Conservation (phyloP, 352 stramenopile genomes). For the Thalassiosira hispida region DNA sequence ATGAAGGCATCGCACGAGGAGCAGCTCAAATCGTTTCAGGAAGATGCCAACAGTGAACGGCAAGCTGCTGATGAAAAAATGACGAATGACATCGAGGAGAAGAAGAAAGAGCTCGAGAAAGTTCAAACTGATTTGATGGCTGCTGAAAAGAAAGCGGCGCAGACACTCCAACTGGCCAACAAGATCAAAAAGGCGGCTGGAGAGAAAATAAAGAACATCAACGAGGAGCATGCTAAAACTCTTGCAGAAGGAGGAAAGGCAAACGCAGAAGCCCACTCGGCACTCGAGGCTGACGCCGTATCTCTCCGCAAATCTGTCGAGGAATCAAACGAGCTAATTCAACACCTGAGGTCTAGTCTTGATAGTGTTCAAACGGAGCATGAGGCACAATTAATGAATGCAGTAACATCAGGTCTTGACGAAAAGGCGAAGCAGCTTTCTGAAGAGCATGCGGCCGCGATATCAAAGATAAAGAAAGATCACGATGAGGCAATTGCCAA, state of each 20-base stretch:
- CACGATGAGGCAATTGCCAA: slow-evolving; percentile 34
- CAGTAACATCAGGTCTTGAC: slow-evolving; percentile 29
- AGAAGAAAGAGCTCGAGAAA: slow-evolving; percentile 53
- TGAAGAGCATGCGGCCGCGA: slow-evolving; percentile 37
- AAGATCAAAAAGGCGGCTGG: slow-evolving; percentile 61
- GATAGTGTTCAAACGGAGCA: slow-evolving; percentile 20
- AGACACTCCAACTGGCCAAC: slow-evolving; percentile 52
- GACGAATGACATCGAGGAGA: slow-evolving; percentile 35
- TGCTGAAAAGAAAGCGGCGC: slow-evolving; percentile 46
- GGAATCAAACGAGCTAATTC: slow-evolving; percentile 24
- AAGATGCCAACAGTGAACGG: slow-evolving; percentile 25
- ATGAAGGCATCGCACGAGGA: slow-evolving; percentile 30
- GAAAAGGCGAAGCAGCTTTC: slow-evolving; percentile 42
- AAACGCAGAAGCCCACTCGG: slow-evolving; percentile 18
- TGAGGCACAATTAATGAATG: slow-evolving; percentile 26
- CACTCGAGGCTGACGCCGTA: slow-evolving; percentile 36
- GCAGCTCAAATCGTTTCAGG: slow-evolving; percentile 13
- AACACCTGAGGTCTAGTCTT: slow-evolving; percentile 30
- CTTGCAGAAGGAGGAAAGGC: slow-evolving; percentile 36
- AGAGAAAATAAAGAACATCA: slow-evolving; percentile 54
- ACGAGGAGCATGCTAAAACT: slow-evolving; percentile 47
- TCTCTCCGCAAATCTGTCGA: slow-evolving; percentile 21
- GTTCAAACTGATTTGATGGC: slow-evolving; percentile 44
- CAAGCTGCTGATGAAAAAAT: slow-evolving; percentile 27
- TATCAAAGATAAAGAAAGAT: slow-evolving; percentile 43